Evolutionary conservation across 305 asterid species (phyloP).

Genomic region (Fraxinus greggii): DNA sequence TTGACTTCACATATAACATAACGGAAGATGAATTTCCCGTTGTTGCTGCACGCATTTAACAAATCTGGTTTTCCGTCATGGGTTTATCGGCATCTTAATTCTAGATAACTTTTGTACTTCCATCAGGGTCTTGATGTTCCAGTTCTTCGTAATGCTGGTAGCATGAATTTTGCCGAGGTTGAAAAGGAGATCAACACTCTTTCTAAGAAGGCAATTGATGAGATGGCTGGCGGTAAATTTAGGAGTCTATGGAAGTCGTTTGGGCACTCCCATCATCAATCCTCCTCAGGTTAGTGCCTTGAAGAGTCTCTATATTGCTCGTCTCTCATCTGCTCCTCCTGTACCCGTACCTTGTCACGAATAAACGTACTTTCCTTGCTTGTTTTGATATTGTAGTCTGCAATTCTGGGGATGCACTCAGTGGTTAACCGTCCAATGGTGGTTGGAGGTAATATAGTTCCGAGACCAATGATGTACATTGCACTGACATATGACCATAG

Average conservation of each 20-base stretch:
- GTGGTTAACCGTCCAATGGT: slow-evolving; percentile 96
- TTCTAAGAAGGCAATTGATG: slow-evolving; percentile 96
- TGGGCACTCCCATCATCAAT: slow-evolving; percentile 96
- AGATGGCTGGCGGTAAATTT: slow-evolving; percentile 98
- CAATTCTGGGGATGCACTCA: slow-evolving; percentile 95
- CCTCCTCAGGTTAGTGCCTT: slow-evolving; percentile 95
- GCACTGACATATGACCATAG: slow-evolving; percentile 96
- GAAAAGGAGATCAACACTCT: slow-evolving; percentile 84
- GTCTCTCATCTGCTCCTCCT: neutral
- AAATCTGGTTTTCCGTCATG: neutral
- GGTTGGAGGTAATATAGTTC: slow-evolving; percentile 75
- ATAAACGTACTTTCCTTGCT: neutral
- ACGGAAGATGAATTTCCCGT: too few species aligned
- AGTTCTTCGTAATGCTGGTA: slow-evolving; percentile 82
- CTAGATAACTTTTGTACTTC: slow-evolving; percentile 18
- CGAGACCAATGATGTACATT: slow-evolving; percentile 95
- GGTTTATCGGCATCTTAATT: too few species aligned
- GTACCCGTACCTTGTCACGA: neutral
- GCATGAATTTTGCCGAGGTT: slow-evolving; percentile 92
- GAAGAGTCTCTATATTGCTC: too few species aligned
- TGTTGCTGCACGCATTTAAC: neutral
- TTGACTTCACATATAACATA: too few species aligned
- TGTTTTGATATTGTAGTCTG: slow-evolving; percentile 51
- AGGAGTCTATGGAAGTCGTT: slow-evolving; percentile 98
- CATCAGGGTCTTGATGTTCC: slow-evolving; percentile 96